Conservation (phyloP, 768 basidiomycete species). For the Leucocoprinus sp. region DNA sequence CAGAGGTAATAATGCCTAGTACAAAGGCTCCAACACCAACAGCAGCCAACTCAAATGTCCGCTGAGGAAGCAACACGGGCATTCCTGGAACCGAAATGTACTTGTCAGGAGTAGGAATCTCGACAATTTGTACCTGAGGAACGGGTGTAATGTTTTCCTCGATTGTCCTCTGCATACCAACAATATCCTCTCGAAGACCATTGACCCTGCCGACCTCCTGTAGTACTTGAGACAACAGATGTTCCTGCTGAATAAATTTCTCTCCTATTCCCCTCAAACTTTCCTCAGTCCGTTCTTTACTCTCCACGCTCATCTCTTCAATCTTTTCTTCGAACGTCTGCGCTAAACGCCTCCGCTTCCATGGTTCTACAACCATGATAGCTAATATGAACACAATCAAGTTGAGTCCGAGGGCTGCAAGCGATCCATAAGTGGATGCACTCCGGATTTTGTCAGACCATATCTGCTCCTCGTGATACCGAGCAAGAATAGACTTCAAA, state of each 20-base stretch:
- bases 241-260: conserved; percentile 41
- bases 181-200: conserved; percentile 3
- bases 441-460: conserved; percentile 99
- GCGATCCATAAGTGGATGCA: conserved; percentile 86
- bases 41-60: conserved; percentile 23
- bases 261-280: conserved; percentile 40
- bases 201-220: conserved; percentile 16
- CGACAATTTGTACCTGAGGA: not conserved
- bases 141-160: not conserved
- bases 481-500: conserved; percentile 79
- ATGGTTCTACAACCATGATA: conserved; percentile 89
- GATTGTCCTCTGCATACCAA: conserved; percentile 2
- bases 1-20: conserved; percentile 24
- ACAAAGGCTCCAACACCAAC: conserved; percentile 30
- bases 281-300: conserved; percentile 38
- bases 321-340: conserved; percentile 87
- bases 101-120: conserved; percentile 7
- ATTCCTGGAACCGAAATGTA: conserved; percentile 6
- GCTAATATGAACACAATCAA: conserved; percentile 85
- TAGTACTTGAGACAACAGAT: conserved; percentile 20
- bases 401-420: conserved; percentile 82
- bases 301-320: conserved; percentile 50
- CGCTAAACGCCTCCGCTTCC: conserved; percentile 83
- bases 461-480: conserved; percentile 98
- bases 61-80: conserved; percentile 8